Evolutionary conservation across 2,329 filamentous ascomycete genomes (phyloP), one percentile per base, ranked within the genome.

Genomic region (Ciborinia camelliae): DNA sequence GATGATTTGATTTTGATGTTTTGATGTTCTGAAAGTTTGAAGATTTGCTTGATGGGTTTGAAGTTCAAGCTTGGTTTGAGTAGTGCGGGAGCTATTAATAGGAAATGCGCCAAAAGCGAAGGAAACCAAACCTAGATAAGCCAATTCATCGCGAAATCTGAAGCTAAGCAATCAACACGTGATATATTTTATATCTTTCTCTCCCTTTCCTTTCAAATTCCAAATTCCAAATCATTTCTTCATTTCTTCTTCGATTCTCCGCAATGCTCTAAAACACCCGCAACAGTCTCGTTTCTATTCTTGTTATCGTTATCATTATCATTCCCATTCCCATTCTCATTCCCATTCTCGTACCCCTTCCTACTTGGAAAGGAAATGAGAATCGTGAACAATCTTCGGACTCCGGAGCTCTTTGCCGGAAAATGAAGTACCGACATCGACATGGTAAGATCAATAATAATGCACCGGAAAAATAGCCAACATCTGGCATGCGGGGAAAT

Each of bases 341-440:
- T n/a, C n/a, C n/a, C n/a, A n/a, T n/a, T n/a, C n/a, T n/a, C n/a
- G n/a, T n/a, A n/a, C n/a, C 8, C 35, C 9, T 47, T 47, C 43
- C 20, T 20, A 20, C 5, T 23, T 28, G 12, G n/a, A 37, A 20
- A 18, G 12, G 15, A 41, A 55, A n/a, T n/a, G 20, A 26, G 23
- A 20, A 18, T 41, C 9, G 20, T 28, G 6, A 55, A 26, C 10
- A 55, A 20, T 5, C 1, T n/a, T 35, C 8, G 18, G 20, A 10
- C 26, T 51, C 18, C 12, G 35, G 23, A 37, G 35, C 52, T 26
- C n/a, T 55, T 41, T 41, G 10, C 10, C 35, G 52, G 35, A 14
- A 41, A 55, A 41, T 55, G 23, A 30, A 45, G 28, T 47, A 18
- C 55, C 55, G 55, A 45, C 26, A 58, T 58, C 55, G 55, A 45